Evolutionary conservation across 2,329 filamentous ascomycete species (phyloP).

Genomic region (Pyrenochaeta sp.): DNA sequence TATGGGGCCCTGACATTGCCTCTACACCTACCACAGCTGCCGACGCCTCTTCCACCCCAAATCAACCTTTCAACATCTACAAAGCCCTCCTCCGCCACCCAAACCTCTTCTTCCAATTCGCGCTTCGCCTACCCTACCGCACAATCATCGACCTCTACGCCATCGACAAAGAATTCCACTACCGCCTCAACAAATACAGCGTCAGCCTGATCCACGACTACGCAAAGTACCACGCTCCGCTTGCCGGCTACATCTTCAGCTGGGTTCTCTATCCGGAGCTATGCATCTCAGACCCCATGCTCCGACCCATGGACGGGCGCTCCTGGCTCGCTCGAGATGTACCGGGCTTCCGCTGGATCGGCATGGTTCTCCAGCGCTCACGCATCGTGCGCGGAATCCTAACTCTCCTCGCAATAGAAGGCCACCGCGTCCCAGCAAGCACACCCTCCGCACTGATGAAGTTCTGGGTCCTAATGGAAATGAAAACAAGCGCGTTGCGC

Average conservation of each 20-base stretch:
- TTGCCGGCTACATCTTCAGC: constrained; percentile 66
- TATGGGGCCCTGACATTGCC: constrained; percentile 27
- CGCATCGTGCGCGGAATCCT: constrained; percentile 62
- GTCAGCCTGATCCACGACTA: constrained; percentile 64
- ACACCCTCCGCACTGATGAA: constrained; percentile 64
- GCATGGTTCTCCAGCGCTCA: constrained; percentile 64
- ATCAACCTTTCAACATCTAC: constrained; percentile 43
- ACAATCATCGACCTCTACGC: constrained; percentile 44
- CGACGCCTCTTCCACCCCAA: neutral
- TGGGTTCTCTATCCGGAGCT: constrained; percentile 67
- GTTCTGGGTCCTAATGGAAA: constrained; percentile 77
- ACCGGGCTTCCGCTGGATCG: constrained; percentile 72
- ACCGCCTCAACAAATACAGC: constrained; percentile 59
- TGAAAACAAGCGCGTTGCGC: constrained; percentile 65
- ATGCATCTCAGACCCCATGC: constrained; percentile 68
- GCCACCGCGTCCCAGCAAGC: constrained; percentile 57
- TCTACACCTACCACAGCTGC: neutral
- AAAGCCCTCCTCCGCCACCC: constrained; percentile 45
- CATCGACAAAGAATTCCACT: constrained; percentile 53
- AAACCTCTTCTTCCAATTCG: constrained; percentile 48
- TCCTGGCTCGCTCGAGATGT: constrained; percentile 52
- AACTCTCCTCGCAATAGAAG: constrained; percentile 69
- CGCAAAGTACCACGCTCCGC: constrained; percentile 62
- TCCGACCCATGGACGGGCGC: constrained; percentile 54
- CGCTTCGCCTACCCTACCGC: constrained; percentile 31